A percentile compares a stretch with the other conserved stretches of the same genome.
Conservation (phyloP, 2,329 filamentous ascomycete genomes). For the Orbilia oligospora region DNA sequence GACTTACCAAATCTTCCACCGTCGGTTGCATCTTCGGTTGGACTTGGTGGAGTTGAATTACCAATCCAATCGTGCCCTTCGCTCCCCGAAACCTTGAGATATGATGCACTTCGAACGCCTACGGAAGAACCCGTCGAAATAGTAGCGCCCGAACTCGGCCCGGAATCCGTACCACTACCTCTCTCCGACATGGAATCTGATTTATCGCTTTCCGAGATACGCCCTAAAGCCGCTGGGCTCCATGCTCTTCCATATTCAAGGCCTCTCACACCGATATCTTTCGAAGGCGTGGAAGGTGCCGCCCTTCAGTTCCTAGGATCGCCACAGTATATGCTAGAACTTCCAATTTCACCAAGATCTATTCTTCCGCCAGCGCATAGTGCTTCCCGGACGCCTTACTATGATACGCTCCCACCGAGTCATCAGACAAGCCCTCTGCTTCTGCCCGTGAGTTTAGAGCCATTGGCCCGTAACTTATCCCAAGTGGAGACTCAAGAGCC, state of each 20-base stretch:
- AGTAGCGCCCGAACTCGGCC: background rate
- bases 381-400: background rate
- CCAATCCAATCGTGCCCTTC: background rate
- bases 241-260: slow-evolving; percentile 37
- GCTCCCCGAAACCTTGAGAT: slow-evolving; percentile 29
- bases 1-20: slow-evolving; percentile 21
- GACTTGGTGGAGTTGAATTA: background rate
- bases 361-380: background rate
- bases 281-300: background rate
- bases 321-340: slow-evolving; percentile 3
- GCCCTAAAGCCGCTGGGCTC: background rate
- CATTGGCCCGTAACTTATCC: background rate
- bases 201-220: background rate
- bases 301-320: background rate
- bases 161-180: slow-evolving; percentile 28
- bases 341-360: slow-evolving; percentile 30
- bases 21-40: slow-evolving; percentile 22
- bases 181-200: slow-evolving; percentile 32
- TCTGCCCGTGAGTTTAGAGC: background rate
- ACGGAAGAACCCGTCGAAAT: background rate
- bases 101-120: background rate
- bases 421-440: slow-evolving; percentile 9
- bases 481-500: background rate
- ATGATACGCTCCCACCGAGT: slow-evolving; percentile 23
- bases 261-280: slow-evolving; percentile 23